Evolutionary conservation across 1,139 yeast species (phyloP), one percentile per base, ranked within the genome.

Genomic region (Candida tetrigidarum): DNA sequence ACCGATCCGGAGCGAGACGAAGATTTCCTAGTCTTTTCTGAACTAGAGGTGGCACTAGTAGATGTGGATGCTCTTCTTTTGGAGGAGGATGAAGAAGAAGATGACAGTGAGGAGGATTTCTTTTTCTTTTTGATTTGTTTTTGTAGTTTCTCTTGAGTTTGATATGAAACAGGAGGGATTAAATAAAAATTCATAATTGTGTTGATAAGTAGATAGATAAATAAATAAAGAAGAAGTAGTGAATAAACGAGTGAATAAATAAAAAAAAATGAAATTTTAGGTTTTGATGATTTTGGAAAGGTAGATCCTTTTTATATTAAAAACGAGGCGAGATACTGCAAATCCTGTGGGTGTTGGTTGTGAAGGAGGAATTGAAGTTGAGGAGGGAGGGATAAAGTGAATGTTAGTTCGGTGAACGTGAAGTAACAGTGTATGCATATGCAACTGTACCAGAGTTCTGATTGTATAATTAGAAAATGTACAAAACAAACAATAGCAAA

Each of bases 141-240:
- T 45, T 60, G 59, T 37, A 63, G 38, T 45, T 62, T 59, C 45
- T 64, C 65, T 47, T 64, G 66, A n/a, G 63, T 58, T 46, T 64
- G 67, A 46, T 61, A 62, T 30, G 61, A 59, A 25, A 62, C 63
- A 9, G 62, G 56, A 3, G 67, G 67, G 27, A 63, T 53, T 34
- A 64, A 47, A 41, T 57, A 61, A 43, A 59, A 62, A 12, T 42
- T 41, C 46, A 43, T 40, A 6, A 16, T 16, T n/a, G n/a, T 22
- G 25, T 30, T 16, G 6, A 30, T 29, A 26, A 12, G 9, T 6
- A 6, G 15, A 14, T 14, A 7, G 14, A 25, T 25, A 25, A 6
- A 22, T 26, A 26, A 5, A 15, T 5, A 15, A 22, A 22, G 25
- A 22, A 10, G 25, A 10, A n/a, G n/a, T n/a, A 25, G 6, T 9